A percentile compares a stretch with the other conserved stretches of the same genome.
phyloP scores from a whole-genome alignment of 345 rosid genomes.

The Trapa incisa region DNA sequence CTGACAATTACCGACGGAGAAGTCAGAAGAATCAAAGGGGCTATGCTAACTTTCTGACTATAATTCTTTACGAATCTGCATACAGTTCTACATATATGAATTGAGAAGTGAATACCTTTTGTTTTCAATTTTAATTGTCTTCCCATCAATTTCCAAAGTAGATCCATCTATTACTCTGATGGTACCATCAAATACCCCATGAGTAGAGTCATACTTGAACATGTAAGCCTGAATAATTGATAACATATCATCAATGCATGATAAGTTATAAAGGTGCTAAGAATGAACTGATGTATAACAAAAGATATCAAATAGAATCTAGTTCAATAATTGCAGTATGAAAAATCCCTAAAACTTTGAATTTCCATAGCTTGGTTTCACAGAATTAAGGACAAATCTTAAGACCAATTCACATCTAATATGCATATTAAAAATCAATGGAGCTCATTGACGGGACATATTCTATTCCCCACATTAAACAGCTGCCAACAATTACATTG shows the following conservation, averaged over 20 bases:
- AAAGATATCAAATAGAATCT: neutral
- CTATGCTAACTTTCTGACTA: neutral
- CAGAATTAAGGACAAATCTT: neutral
- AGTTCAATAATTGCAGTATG: neutral
- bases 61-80: neutral
- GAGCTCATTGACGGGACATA: neutral
- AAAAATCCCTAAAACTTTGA: neutral
- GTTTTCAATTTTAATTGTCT: slow-evolving; percentile 51
- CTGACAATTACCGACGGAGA: neutral
- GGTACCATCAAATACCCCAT: slow-evolving; percentile 66
- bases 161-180: slow-evolving; percentile 65
- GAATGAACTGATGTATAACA: neutral
- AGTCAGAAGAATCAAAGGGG: neutral
- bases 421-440: neutral
- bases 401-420: neutral
- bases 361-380: neutral
- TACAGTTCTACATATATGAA: neutral
- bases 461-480: neutral
- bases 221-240: slow-evolving; percentile 65
- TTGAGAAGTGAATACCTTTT: slow-evolving; percentile 42
- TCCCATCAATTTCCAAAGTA: slow-evolving; percentile 86
- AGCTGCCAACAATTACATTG: neutral
- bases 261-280: neutral
- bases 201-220: slow-evolving; percentile 98
- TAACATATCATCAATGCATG: neutral